Evolutionary conservation across 768 basidiomycete genomes (phyloP), one percentile per base, ranked within the genome.

Genomic region (Boletus patriciae): DNA sequence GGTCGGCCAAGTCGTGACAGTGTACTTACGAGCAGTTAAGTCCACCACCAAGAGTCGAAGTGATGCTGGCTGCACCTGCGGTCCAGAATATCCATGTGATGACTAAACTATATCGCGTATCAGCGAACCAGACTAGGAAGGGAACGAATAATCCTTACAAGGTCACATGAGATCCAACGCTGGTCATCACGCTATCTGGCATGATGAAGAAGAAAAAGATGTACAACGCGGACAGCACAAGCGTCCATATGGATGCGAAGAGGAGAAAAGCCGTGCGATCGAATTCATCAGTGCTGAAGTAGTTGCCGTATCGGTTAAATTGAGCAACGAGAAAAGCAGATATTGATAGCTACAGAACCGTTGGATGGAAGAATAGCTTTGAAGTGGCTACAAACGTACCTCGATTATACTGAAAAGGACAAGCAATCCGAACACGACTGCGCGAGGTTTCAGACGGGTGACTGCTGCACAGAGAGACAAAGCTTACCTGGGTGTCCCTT

Each of bases 31-130:
- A 66, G 83, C 90, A 92, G 65, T 89, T 84, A 54, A 88, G 67
- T 11, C 86, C 83, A 15, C 90, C 90, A 13, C 85, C 84, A 31
- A 90, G 75, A 25, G 79, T 70, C 19, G 80, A 73, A 2, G 90
- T 91, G 45, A 92, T 78, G 3, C 86, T 78, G 1, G 88, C 85
- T 1, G 88, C 88, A 3, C 80, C 88, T 0, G 89, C 83, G 3
- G 83, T 77, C 90, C 90, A 93, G 57, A 90, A 77, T 37, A 92
- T 77, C 88, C 89, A 92, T 1, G 88, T 89, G 19, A 92, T 15
- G 47, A 77, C 55, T 47, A 91, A 70, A 72, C 89, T 90, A 59
- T n/a, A 37, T 27, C 18, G 38, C 25, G 13, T 21, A 53, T 66
- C 44, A 66, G 47, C 19, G 34, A 50, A 40, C 21, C 23, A 12